Evolutionary conservation across 371 early-diverging fungal genomes (phyloP), one percentile per base, ranked within the genome.

Genomic region (Circinella minor): DNA sequence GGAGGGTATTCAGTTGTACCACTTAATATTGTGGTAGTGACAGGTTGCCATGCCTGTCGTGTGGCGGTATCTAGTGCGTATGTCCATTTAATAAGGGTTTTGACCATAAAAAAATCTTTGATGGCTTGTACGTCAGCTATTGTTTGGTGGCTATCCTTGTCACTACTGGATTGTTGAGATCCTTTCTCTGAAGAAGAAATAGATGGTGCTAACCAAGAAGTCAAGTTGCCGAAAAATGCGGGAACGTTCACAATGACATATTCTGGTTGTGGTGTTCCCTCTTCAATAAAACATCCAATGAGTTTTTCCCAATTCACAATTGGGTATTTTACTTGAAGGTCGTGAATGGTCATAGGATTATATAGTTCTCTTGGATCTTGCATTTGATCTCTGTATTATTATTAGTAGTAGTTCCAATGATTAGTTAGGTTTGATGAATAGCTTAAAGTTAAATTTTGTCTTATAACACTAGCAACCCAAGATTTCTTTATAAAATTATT

Each of bases 301-400:
- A 63, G 51, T 1, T 37, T 43, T 4, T 57, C 3, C 82, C 82
- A 82, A 6, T 79, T 69, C 2, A 77, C 38, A n/a, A 77, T n/a
- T 3, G 74, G 74, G 18, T 78, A 79, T 3, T 69, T 55, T 11
- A 62, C 20, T 60, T 81, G 73, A 7, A 90, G 75, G 4, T 81
- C 74, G 4, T 68, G 63, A 3, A 89, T 18, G 4, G 78, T 59
- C 38, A 72, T 66, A 17, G 84, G 83, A 65, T 91, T 88, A 68
- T 89, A 91, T 5, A 74, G 74, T 57, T 74, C 72, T 13, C 74
- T 70, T 4, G 89, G 87, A 67, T 89, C 84, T 38, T 69, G 72
- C 36, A 79, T 64, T n/a, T 86, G 85, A 9, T 81, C 85, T 20
- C 81, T 80, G 37, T 36, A 66, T 55, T 27, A 27, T 10, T 18